A percentile compares a stretch with the other conserved stretches of the same genome.
phyloP scores from a whole-genome alignment of 352 stramenopile species.

The Thraustochytrium sp. region DNA sequence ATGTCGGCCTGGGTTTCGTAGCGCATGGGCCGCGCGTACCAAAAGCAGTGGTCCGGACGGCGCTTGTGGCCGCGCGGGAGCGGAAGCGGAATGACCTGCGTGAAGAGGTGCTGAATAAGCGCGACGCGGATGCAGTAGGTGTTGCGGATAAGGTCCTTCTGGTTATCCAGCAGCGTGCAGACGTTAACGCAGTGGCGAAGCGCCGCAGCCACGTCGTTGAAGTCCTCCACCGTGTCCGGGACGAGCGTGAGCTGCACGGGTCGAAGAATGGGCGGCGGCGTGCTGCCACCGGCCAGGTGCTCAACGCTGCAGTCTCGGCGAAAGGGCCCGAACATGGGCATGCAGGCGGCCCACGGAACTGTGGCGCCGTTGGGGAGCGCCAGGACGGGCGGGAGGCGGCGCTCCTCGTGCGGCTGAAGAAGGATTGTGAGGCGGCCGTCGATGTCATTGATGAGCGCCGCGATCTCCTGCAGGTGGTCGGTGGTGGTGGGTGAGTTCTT shows the following conservation, averaged over 20 bases:
- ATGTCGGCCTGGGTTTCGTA: slow-evolving; percentile 80
- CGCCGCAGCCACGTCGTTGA: slow-evolving; percentile 63
- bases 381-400: neutral
- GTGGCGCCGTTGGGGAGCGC: slow-evolving; percentile 20
- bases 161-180: slow-evolving; percentile 75
- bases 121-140: slow-evolving; percentile 72
- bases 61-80: slow-evolving; percentile 54
- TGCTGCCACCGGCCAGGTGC: slow-evolving; percentile 53
- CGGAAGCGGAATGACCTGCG: slow-evolving; percentile 72
- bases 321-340: slow-evolving; percentile 70
- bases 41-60: slow-evolving; percentile 70
- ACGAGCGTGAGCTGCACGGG: slow-evolving; percentile 72
- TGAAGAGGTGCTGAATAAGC: slow-evolving; percentile 74
- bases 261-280: slow-evolving; percentile 72
- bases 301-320: slow-evolving; percentile 72
- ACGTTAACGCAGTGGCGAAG: slow-evolving; percentile 70
- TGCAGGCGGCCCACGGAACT: slow-evolving; percentile 47
- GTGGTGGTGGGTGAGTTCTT: slow-evolving; percentile 28
- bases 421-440: neutral
- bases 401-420: neutral
- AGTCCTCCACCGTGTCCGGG: slow-evolving; percentile 63
- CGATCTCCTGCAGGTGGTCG: slow-evolving; percentile 13
- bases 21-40: slow-evolving; percentile 66
- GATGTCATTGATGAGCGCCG: slow-evolving; percentile 24
- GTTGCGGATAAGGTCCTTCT: slow-evolving; percentile 76